Base-by-base conservation (phyloP, 352 stramenopile species). In the Phytophthora pistaciae region DNA sequence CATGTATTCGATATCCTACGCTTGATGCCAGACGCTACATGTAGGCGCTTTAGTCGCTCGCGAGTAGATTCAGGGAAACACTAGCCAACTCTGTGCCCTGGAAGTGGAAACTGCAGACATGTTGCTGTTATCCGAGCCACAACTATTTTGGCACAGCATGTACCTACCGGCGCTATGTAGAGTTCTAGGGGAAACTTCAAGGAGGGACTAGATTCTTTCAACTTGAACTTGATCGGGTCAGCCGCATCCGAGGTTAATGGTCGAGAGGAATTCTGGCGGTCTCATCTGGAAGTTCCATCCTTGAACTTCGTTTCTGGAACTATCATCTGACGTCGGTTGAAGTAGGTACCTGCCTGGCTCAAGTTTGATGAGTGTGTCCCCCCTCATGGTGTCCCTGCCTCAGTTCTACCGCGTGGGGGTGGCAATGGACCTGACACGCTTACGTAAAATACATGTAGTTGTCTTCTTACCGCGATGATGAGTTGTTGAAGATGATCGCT, bases 301-400 rank as follows among this genome's bases (percentile, higher is more conserved):
- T 68, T 68, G 60, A 68, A 68, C 60, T 68, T 68, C 7, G 7
- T 38, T 23, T 38, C 60, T 67, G 49, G 60, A 68, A 61, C 36
- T 68, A 63, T 54, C 16, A 21, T 23, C 36, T 42, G 36, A 42
- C 29, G 25, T 27, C 25, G 25, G 25, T 27, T 27, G 25, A 27
- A 27, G 25, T 27, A 27, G 25, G 53, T 59, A n/a, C 36, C n/a
- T 18, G 3, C 54, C 31, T 60, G 55, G 55, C 55, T 60, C 55
- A 60, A 23, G 20, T 3, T 11, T 59, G 60, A 59, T 66, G 60
- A 66, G 60, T 66, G 59, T 31, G 25, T 33, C 27, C 44, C 14
- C 14, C 21, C 36, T 44, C 36, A 44, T 18, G 36, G 13, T 10
- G 8, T 25, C 13, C 52, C 29, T 57, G 52, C 18, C 36, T 58